Base-by-base conservation (phyloP, 805 yeast species). In the Nakazawaea populi region DNA sequence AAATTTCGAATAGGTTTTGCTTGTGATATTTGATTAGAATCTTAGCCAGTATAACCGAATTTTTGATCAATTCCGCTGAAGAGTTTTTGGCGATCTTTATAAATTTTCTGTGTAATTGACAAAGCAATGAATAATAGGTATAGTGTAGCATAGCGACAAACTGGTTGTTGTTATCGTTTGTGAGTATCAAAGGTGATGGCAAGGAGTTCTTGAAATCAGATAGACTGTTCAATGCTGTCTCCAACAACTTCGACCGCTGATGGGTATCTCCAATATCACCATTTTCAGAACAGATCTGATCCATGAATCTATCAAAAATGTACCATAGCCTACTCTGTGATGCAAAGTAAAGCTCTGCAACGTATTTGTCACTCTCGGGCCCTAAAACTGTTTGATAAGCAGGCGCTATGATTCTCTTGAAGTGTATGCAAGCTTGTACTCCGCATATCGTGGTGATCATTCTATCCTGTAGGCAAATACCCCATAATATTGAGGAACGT, bases 201-300 rank as follows among this genome's bases (percentile, higher is more conserved):
- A 62, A 47, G 0, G 68, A 52, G 4, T 44, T 45, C 11, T 51
- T 54, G 46, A 67, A 48, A 24, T 66, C 65, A 4, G 52, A 39
- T 6, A 66, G 46, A 1, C 64, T 54, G 27, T 53, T 57, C 39
- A 58, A 54, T 1, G 62, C 69, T 29, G 66, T 57, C 4, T 48
- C 44, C 28, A 65, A 42, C 6, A 67, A 49, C 27, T 56, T 64
- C 28, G 49, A 18, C 36, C 62, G 49, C 46, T 65, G 61, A 35
- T 56, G 60, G 1, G 65, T 62, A 48, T 67, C 72, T 6, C 71
- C 71, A 37, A 66, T 42, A 48, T 67, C 71, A 44, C 63, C 62
- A 35, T 58, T 59, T 12, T 58, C 57, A 0, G 70, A 64, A 36
- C 60, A 59, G 4, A 67, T 66, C 51, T 67, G 71, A 54, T 67